Base-by-base conservation (phyloP, 148 eudicot species). In the Rhododendron kiyosumense region DNA sequence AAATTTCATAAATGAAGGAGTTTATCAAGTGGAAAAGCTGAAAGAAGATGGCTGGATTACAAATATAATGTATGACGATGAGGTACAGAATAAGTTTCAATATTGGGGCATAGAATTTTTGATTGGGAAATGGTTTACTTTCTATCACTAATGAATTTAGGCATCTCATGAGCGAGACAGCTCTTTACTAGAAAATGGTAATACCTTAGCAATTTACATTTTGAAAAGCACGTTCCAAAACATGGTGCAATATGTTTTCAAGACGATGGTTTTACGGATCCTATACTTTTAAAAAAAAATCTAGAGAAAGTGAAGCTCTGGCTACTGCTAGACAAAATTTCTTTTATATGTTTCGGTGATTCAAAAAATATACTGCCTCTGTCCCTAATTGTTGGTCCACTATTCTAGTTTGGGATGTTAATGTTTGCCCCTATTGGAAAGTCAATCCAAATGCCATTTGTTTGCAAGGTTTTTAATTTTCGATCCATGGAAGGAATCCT, bases 1-100 rank as follows among this genome's bases (percentile, higher is more conserved):
- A 87, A 95, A 87, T 83, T 95, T 96, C 86, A 83, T 96, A 41
- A 90, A 93, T 90, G 98, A 96, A 89, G 99, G 99, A 84, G 95
- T 95, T 51, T 96, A 89, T 87, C 87, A 91, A 88, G 88, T 96
- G 52, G 94, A 94, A 87, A 94, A 88, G 88, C 93, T 96, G 85
- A 95, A 94, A 89, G 98, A 95, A 85, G 96, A 90, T 78, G 97
- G 98, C 81, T 96, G 97, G 97, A 94, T 96, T 85, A 95, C 99
- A 48, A 90, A 95, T 92, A 92, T 96, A 79, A 91, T 92, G 86
- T 96, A 96, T 71, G 98, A 96, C 86, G 99, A 95, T 85, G 99
- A 96, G 96, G 99, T 95, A 91, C 36, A 54, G 26, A 77, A 45
- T 45, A 24, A 85, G 67, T 41, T 75, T 63, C 85, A 63, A 67